A percentile compares a stretch with the other conserved stretches of the same genome.
These are phyloP conservation scores for Rehmannia glutinosa DNA, from an alignment of 257 asterid species.

Conservation along the genomic window DNA sequence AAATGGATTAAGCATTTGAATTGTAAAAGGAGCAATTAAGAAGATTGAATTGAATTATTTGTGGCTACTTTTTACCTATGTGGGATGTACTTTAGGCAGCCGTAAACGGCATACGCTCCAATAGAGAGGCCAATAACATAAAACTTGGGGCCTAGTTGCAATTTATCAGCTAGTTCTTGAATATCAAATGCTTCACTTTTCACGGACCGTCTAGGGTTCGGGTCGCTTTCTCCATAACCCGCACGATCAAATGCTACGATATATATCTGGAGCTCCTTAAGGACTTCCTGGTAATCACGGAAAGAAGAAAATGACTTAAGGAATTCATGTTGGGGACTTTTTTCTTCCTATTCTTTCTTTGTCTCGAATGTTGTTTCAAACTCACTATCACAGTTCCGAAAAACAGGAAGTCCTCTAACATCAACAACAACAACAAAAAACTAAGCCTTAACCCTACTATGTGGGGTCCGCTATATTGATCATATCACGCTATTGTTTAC, in stretches of 20 bases:
- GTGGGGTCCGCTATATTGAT: too few relatives aligned
- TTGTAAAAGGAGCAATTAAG: background rate
- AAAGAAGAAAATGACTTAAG: background rate
- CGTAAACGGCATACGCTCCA: conserved; percentile 55
- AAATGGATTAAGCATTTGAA: background rate
- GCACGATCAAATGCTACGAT: conserved; percentile 64
- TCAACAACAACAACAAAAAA: too few relatives aligned
- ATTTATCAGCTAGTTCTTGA: conserved; percentile 62
- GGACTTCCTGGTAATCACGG: conserved; percentile 41
- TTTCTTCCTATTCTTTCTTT: too few relatives aligned
- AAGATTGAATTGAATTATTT: background rate
- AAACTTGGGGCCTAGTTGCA: conserved; percentile 56
- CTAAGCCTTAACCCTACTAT: too few relatives aligned
- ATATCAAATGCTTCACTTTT: conserved; percentile 67
- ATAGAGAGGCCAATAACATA: conserved; percentile 54
- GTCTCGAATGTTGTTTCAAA: too few relatives aligned
- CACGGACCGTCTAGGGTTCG: conserved; percentile 56
- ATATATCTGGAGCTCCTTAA: conserved; percentile 46
- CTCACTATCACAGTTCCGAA: too few relatives aligned
- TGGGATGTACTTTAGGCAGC: conserved; percentile 64
- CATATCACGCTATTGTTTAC: too few relatives aligned
- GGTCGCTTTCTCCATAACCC: conserved; percentile 80
- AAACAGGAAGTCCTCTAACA: too few relatives aligned
- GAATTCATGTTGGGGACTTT: too few relatives aligned
- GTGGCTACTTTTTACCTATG: conserved; percentile 38